These are phyloP conservation scores for Coniosporium apollinis DNA, from an alignment of 495 filamentous ascomycete genomes.

Conservation along the genomic window DNA sequence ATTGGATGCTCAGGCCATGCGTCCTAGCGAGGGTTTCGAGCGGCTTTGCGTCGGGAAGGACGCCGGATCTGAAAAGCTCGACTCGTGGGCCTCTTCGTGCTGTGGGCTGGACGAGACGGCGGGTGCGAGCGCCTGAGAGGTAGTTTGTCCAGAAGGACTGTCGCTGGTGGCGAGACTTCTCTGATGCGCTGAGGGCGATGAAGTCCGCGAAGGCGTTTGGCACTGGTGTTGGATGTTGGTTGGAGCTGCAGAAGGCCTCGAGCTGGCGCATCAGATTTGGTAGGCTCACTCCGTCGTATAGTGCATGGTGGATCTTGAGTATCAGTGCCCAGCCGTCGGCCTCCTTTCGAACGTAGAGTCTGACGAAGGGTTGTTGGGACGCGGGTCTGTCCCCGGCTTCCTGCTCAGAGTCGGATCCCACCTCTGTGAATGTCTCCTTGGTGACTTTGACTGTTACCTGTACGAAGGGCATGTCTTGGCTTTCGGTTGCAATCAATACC, in stretches of 20 bases:
- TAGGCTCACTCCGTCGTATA: slow-evolving; percentile 44
- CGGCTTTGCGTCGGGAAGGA: slow-evolving; percentile 6
- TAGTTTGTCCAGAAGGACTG: slow-evolving; percentile 40
- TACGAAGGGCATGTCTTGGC: slow-evolving; percentile 30
- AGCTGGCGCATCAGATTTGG: slow-evolving; percentile 31
- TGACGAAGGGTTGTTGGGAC: slow-evolving; percentile 13
- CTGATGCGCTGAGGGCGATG: slow-evolving; percentile 13
- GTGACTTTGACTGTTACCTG: slow-evolving; percentile 33
- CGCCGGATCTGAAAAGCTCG: slow-evolving; percentile 26
- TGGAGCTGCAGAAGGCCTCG: slow-evolving; percentile 21
- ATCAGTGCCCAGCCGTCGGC: slow-evolving; percentile 17
- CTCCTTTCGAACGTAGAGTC: slow-evolving; percentile 15
- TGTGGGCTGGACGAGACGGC: slow-evolving; percentile 7
- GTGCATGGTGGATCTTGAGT: slow-evolving; percentile 42
- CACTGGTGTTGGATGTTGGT: background rate
- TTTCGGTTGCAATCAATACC: slow-evolving; percentile 33
- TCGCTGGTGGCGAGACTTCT: slow-evolving; percentile 9
- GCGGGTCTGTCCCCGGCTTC: too few species aligned
- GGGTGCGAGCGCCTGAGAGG: slow-evolving; percentile 18
- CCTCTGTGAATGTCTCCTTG: too few species aligned
- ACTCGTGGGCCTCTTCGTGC: slow-evolving; percentile 11
- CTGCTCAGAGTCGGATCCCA: too few species aligned
- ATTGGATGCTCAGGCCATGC: slow-evolving; percentile 29
- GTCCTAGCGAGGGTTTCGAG: slow-evolving; percentile 21
- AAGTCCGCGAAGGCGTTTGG: slow-evolving; percentile 13